These are phyloP conservation scores for Cyclaneusma minus DNA, from an alignment of 2,329 filamentous ascomycete genomes.

Conservation along the genomic window DNA sequence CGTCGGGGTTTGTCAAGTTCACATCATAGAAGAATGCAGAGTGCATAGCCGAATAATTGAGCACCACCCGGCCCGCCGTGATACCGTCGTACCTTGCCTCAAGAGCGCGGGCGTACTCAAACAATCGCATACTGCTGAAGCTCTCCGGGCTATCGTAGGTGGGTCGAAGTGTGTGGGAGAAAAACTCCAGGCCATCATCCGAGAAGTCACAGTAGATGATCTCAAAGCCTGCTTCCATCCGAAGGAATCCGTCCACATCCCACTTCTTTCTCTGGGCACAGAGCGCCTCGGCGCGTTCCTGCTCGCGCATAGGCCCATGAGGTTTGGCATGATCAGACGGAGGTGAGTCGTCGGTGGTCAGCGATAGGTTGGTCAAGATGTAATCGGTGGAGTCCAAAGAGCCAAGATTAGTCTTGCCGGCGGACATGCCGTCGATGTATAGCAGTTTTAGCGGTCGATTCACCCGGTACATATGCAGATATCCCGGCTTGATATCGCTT, in stretches of 20 bases:
- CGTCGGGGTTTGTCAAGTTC: conserved; percentile 15
- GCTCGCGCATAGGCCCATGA: conserved; percentile 26
- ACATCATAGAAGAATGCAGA: conserved; percentile 15
- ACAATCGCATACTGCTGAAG: conserved; percentile 2
- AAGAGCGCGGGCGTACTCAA: conserved; percentile 24
- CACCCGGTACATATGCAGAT: conserved; percentile 51
- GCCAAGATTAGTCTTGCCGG: conserved; percentile 47
- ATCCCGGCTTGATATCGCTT: too few relatives aligned
- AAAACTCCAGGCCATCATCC: conserved; percentile 14
- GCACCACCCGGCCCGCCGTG: conserved; percentile 17
- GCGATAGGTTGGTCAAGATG: conserved; percentile 33
- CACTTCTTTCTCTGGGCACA: conserved; percentile 35
- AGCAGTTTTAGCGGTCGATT: conserved; percentile 40
- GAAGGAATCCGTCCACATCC: conserved; percentile 50
- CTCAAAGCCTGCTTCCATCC: conserved; percentile 58
- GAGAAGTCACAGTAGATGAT: conserved; percentile 51
- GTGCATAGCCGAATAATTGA: conserved; percentile 16
- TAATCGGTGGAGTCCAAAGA: conserved; percentile 54
- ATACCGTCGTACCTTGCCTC: conserved; percentile 27
- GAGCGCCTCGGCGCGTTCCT: conserved; percentile 33
- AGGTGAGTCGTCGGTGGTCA: conserved; percentile 6
- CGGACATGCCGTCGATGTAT: conserved; percentile 57
- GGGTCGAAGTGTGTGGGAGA: conserved; percentile 9
- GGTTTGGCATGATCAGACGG: conserved; percentile 4
- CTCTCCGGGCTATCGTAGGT: conserved; percentile 1